Percentiles rank a stretch among this genome's conserved stretches.
phyloP scores from a whole-genome alignment of 345 rosid species.

The Mercurialis annua region DNA sequence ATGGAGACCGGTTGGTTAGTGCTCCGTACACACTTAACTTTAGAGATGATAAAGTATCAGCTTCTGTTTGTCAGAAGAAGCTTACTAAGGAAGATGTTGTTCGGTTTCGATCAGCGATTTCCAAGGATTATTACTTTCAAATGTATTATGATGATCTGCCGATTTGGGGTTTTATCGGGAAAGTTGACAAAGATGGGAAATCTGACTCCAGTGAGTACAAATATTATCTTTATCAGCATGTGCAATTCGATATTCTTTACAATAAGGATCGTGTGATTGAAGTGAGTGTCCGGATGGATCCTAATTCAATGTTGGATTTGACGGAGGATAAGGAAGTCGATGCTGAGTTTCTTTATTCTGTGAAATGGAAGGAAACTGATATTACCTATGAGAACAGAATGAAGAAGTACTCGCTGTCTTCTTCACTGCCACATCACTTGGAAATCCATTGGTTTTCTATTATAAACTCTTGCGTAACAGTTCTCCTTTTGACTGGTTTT shows the following conservation, averaged over 20 bases:
- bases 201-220: slow-evolving; percentile 27
- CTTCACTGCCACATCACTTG: slow-evolving; percentile 33
- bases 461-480: slow-evolving; percentile 32
- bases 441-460: slow-evolving; percentile 37
- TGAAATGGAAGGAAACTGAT: slow-evolving; percentile 33
- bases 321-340: slow-evolving; percentile 31
- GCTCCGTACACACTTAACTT: slow-evolving; percentile 32
- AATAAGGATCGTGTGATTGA: slow-evolving; percentile 36
- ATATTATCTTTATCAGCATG: slow-evolving; percentile 27
- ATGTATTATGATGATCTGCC: slow-evolving; percentile 37
- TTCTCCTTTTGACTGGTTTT: slow-evolving; percentile 34
- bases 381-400: slow-evolving; percentile 31
- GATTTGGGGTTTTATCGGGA: slow-evolving; percentile 32
- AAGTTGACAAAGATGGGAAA: slow-evolving; percentile 31
- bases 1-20: slow-evolving; percentile 31
- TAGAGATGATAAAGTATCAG: slow-evolving; percentile 20
- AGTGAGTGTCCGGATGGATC: slow-evolving; percentile 20
- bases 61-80: slow-evolving; percentile 23
- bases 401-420: slow-evolving; percentile 30
- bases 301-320: slow-evolving; percentile 20
- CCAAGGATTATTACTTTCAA: slow-evolving; percentile 31
- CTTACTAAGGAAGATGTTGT: slow-evolving; percentile 24
- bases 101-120: slow-evolving; percentile 23
- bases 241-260: slow-evolving; percentile 24
- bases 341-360: slow-evolving; percentile 26